Evolutionary conservation across 2,329 filamentous ascomycete genomes (phyloP), one percentile per base, ranked within the genome.

Genomic region (Mollisiaceae sp.): DNA sequence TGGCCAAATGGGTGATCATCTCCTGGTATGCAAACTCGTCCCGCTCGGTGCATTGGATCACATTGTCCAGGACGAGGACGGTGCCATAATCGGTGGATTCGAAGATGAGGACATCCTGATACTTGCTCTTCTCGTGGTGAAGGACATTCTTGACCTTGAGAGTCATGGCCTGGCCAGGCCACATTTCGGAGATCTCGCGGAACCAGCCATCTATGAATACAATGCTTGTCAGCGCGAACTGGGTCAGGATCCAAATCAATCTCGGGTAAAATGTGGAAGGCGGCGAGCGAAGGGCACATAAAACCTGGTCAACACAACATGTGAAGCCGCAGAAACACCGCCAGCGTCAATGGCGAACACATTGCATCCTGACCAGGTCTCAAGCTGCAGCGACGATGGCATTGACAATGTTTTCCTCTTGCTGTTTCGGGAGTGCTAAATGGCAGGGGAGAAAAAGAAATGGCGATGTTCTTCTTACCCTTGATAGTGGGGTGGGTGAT

Each of bases 21-120:
- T 99, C 95, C 86, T 99, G 95, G 89, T 97, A 97, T 75, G 94
- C 93, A 86, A 98, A 99, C 85, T 99, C 95, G 78, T 99, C 93
- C 72, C 94, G 90, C 88, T 99, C 95, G 74, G 95, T 98, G 87
- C 90, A 93, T 83, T 99, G 95, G 81, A 99, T 97, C 79, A 97
- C 95, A 79, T 98, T 98, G 87, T 99, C 95, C 73, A 99, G 89
- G 70, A 99, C 94, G 65, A 99, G 87, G 68, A 98, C 94, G 77
- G 89, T 97, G 80, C 95, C 95, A 81, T 98, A 91, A 86, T 98
- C 89, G 84, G 91, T 97, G 75, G 93, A 97, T 86, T 99, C 91
- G 85, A 99, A 99, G 85, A 98, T 93, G 76, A 99, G 89, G 71
- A 99, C 94, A 78, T 99, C 95, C 83, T 99, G 95, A 85, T 97